A percentile compares a stretch with the other conserved stretches of the same genome.
These are phyloP conservation scores for Chaetomium strumarium DNA, from an alignment of 2,329 filamentous ascomycete species.

Conservation along the genomic window DNA sequence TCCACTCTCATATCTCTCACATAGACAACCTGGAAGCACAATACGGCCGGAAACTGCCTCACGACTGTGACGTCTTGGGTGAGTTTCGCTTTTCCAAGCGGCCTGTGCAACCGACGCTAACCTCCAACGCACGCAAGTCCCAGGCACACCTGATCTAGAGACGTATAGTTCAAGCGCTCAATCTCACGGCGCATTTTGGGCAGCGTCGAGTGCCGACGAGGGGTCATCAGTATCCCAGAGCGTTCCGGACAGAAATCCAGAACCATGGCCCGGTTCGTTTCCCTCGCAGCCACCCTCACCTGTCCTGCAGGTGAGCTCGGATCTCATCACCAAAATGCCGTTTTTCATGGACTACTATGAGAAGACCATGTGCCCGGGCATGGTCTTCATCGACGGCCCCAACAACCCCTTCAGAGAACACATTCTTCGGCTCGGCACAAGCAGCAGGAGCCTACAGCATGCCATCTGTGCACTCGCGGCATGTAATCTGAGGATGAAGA, in stretches of 20 bases:
- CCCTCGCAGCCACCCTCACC: conserved; percentile 43
- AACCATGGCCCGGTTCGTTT: conserved; percentile 43
- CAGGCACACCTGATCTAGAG: conserved; percentile 49
- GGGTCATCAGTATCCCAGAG: conserved; percentile 35
- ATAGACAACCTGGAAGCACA: conserved; percentile 53
- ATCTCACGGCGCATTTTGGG: conserved; percentile 44
- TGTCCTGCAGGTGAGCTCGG: conserved; percentile 49
- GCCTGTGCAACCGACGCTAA: conserved; percentile 21
- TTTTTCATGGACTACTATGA: conserved; percentile 93
- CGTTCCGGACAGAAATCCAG: conserved; percentile 38
- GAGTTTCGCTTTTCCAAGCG: conserved; percentile 36
- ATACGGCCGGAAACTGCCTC: conserved; percentile 47
- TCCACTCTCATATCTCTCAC: conserved; percentile 45
- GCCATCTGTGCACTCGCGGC: conserved; percentile 84
- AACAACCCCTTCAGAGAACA: conserved; percentile 81
- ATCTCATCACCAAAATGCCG: conserved; percentile 71
- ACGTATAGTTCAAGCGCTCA: conserved; percentile 46
- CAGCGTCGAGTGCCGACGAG: conserved; percentile 41
- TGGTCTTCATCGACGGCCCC: conserved; percentile 84
- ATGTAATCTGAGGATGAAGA: conserved; percentile 84
- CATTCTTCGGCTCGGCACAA: conserved; percentile 69
- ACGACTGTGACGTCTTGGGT: conserved; percentile 53
- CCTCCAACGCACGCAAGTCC: conserved; percentile 26
- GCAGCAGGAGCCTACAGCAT: conserved; percentile 80
- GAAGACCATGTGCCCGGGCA: conserved; percentile 83